Evolutionary conservation across 495 filamentous ascomycete species (phyloP), one percentile per base, ranked within the genome.

Genomic region (Aspergillus heteromorphus): DNA sequence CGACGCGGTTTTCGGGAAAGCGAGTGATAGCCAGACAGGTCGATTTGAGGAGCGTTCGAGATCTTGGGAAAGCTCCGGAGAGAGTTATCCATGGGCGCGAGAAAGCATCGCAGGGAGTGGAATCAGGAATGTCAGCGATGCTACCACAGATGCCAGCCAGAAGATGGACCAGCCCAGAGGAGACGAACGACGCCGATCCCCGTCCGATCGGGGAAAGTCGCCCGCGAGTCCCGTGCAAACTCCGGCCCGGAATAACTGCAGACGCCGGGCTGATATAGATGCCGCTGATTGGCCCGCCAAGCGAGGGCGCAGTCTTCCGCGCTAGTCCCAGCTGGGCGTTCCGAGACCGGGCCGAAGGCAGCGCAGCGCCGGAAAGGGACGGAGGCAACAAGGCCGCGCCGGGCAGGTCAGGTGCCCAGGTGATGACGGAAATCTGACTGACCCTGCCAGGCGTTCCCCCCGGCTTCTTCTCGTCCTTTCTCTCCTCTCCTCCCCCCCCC

Each of bases 351-450:
- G 49, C 38, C 40, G 41, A 40, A 29, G 23, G 27, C n/a, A n/a
- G n/a, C n/a, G 4, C 14, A 17, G 20, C n/a, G 36, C 29, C 47
- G 48, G 48, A 52, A 57, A 40, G 51, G 40, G 56, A 55, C 51
- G 52, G 56, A 55, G 56, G 52, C 56, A 34, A 54, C 34, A 51
- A 42, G 34, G 21, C 18, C n/a, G 23, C 23, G 4, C 23, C 23
- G 23, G 23, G 3, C 29, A 31, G 23, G 56, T 58, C 51, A 58
- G 50, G 56, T 51, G 56, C 45, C 55, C 30, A 7, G 29, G 40
- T 25, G 47, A 65, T 60, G 63, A 65, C 59, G 59, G 63, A 54
- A 62, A 62, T 49, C 56, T 60, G 49, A 58, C 55, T 47, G 38
- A 48, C 40, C 48, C 45, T 38, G 47, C 43, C 25, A 53, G 27